Percentiles rank a stretch among this genome's conserved stretches.
phyloP scores from a whole-genome alignment of 1,284 basidiomycete species.

The Golubevia sp. region DNA sequence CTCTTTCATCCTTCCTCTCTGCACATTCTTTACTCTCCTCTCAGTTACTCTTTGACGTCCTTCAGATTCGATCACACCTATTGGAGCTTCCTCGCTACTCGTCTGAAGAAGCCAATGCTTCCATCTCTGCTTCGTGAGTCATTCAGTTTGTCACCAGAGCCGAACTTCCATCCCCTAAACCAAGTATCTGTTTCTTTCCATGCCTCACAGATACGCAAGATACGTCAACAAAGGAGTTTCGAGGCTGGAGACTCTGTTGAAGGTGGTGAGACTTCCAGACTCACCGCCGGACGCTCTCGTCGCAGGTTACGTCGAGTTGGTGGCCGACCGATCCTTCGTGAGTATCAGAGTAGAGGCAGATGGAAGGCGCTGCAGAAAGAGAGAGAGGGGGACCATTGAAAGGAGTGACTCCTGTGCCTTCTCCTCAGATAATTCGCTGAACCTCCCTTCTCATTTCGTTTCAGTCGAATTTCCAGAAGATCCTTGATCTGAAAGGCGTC shows the following conservation, averaged over 20 bases:
- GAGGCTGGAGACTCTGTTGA: conserved; percentile 35
- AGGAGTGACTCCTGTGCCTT: not conserved
- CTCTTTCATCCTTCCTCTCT: not conserved
- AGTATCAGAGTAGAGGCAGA: conserved; percentile 86
- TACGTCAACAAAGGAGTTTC: conserved; percentile 31
- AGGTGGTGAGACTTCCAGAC: conserved; percentile 25
- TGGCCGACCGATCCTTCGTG: conserved; percentile 43
- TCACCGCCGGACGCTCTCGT: conserved; percentile 19
- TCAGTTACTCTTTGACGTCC: conserved; percentile 39
- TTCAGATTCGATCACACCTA: conserved; percentile 30
- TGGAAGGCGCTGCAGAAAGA: not conserved
- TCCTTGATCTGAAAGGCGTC: conserved; percentile 2
- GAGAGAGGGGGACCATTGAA: not conserved
- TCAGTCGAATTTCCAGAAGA: conserved; percentile 34
- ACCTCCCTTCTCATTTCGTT: conserved; percentile 2
- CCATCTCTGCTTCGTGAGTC: conserved; percentile 6
- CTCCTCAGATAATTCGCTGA: no score
- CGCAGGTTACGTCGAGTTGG: conserved; percentile 30
- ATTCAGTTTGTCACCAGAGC: not conserved
- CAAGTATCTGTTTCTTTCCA: conserved; percentile 34
- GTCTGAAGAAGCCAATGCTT: conserved; percentile 18
- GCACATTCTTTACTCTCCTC: no score
- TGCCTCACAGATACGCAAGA: conserved; percentile 24
- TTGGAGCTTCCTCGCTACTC: conserved; percentile 44
- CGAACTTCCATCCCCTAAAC: conserved; percentile 52